Evolutionary conservation across 345 rosid genomes (phyloP).

Genomic region (Excoecaria cochinchinensis): DNA sequence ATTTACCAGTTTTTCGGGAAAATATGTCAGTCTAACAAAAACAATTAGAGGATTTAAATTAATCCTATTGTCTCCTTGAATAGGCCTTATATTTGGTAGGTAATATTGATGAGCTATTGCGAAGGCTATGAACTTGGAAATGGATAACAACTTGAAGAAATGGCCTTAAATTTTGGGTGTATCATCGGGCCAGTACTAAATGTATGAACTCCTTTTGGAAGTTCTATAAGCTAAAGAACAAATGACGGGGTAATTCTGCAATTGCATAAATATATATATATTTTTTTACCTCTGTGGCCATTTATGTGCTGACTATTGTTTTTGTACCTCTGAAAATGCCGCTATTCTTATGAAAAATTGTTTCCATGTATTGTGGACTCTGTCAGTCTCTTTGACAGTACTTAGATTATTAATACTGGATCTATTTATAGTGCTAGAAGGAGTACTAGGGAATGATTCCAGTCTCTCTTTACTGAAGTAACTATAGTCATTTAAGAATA

Average conservation of each 20-base stretch:
- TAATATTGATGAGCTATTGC: too few species aligned
- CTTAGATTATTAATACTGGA: not conserved
- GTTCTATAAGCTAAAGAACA: too few species aligned
- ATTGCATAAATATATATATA: too few species aligned
- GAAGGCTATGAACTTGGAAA: too few species aligned
- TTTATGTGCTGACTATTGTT: not conserved
- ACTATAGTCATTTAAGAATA: too few species aligned
- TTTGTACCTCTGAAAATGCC: not conserved
- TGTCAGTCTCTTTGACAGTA: not conserved
- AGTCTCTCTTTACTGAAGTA: too few species aligned
- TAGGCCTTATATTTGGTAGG: too few species aligned
- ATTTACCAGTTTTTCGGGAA: not conserved
- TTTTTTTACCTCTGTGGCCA: not conserved
- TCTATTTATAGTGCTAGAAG: not conserved
- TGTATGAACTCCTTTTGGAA: too few species aligned
- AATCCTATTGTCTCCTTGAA: not conserved
- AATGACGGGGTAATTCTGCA: too few species aligned
- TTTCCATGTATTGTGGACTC: not conserved
- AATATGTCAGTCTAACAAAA: not conserved
- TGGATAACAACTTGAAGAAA: too few species aligned
- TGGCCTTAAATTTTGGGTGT: too few species aligned
- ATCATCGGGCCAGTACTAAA: too few species aligned
- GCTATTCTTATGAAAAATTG: not conserved
- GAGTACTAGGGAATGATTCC: not conserved
- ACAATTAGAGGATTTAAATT: conserved; percentile 10